Percentiles rank a stretch among this genome's conserved stretches.
Evolutionary conservation across 1,284 basidiomycete genomes (phyloP).

Genomic region (Irpex lacteus): DNA sequence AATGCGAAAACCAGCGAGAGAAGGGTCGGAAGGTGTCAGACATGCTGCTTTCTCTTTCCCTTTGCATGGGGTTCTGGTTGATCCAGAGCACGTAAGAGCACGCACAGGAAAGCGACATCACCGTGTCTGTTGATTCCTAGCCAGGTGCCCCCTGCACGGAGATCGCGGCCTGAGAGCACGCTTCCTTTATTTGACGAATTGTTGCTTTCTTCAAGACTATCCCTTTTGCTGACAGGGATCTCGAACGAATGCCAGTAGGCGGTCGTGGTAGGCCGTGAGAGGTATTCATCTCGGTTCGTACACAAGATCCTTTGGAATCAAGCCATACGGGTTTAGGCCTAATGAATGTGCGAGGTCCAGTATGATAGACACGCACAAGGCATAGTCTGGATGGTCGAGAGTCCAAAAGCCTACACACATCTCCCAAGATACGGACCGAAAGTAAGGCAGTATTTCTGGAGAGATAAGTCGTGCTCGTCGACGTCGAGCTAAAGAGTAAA

Average conservation of each 20-base stretch:
- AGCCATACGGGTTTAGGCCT: constrained; percentile 3
- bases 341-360: constrained; percentile 8
- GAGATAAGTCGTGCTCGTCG: not conserved
- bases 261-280: constrained; percentile 60
- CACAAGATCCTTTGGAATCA: constrained; percentile 50
- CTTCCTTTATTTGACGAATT: constrained; percentile 9
- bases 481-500: not conserved
- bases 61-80: not conserved
- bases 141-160: constrained; percentile 75
- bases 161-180: constrained; percentile 72
- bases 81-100: constrained; percentile 28
- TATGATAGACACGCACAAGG: constrained; percentile 54
- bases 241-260: constrained; percentile 60
- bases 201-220: constrained; percentile 23
- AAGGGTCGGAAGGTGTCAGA: not conserved
- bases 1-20: not conserved
- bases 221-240: constrained; percentile 12
- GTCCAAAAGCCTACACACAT: constrained; percentile 83
- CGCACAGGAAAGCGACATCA: constrained; percentile 63
- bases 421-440: not conserved
- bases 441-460: not conserved
- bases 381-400: constrained; percentile 69
- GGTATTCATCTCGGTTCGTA: constrained; percentile 73
- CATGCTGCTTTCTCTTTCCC: not conserved
- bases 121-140: constrained; percentile 65